Base-by-base conservation (phyloP, 2,329 filamentous ascomycete species). In the Aspergillus ochraceoroseus region DNA sequence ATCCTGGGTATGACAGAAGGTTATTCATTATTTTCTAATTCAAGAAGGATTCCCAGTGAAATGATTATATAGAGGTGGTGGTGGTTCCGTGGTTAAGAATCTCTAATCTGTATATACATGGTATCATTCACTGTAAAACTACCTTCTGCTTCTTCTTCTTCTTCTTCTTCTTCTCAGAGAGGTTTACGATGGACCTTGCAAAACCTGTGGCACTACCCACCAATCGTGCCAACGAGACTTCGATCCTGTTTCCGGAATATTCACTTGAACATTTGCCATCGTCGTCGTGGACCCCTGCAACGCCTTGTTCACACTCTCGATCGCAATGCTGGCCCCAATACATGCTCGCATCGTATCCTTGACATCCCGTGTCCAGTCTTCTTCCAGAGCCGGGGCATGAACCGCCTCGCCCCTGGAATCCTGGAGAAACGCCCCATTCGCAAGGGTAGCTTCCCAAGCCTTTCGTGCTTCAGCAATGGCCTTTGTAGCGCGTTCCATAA, bases 281-380 rank as follows among this genome's bases (percentile, higher is more conserved):
- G 19, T 11, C 12, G 23, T 22, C 11, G 5, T 35, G 15, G 8
- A 26, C 22, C 12, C 11, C 38, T 11, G 32, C 39, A 22, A 68
- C 2, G 73, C 74, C 59, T 79, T 83, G 54, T 74, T 75, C 32
- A 84, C 61, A 1, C 70, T 71, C 15, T 73, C 72, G 29, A 86
- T 73, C 0, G 80, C 77, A 47, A 88, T 75, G 4, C 78, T 79
- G 1, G 82, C 73, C 6, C 79, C 79, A 46, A 89, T 87, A 50
- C 80, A 83, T n/a, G 83, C 78, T 54, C 79, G 80, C 53, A 85
- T 70, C 7, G 74, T 75, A 45, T 76, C 73, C 59, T 79, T 82
- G 7, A 76, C 68, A 14, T 77, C 71, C 14, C 66, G 67, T 12
- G 74, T 58, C 82, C 83, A 88, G 40, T 77, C 73, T 7, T 74